Evolutionary conservation across 306 rosid species (phyloP), one percentile per base, ranked within the genome.

Genomic region (Prosopis cineraria): DNA sequence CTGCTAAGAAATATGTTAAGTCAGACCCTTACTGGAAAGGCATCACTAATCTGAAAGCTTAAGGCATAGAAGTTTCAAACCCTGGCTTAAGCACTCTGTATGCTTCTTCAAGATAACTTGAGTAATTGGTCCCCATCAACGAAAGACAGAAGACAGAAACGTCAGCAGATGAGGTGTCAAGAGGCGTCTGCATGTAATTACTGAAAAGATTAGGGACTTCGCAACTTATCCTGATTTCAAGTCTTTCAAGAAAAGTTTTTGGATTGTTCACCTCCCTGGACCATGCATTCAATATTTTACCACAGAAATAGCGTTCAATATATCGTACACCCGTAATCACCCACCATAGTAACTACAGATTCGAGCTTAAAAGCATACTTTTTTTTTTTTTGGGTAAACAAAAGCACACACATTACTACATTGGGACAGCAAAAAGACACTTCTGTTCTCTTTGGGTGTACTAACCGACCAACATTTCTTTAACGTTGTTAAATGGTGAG

Each of bases 91-190:
- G 97, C 72, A 89, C 89, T 84, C 98, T 84, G 76, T 75, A 58
- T 43, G 98, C 97, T 86, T 94, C 97, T 34, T 89, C 71, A 31
- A 92, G 78, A 86, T 89, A 94, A 82, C 82, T 86, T 22, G 85
- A 78, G 75, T 84, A 94, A 85, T 89, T 89, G n/a, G 94, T 89
- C 74, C 98, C 98, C 97, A 94, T 94, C 71, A 94, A 82, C 10
- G 98, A 94, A 76, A 94, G 97, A 78, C 97, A 92, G 82, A 92
- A 95, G 78, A 92, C 93, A 12, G 97, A 89, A 64, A 95, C 94
- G 27, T 91, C 98, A 30, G 86, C 84, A 48, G 97, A 88, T 65
- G 88, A 77, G 58, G 89, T 84, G 29, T n/a, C 85, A 12, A 95
- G 86, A 16, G 97, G 93, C 22, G 91, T 73, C 98, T 93, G 88